phyloP scores from a whole-genome alignment of 768 basidiomycete species.

The Sistotremastrum suecicum region DNA sequence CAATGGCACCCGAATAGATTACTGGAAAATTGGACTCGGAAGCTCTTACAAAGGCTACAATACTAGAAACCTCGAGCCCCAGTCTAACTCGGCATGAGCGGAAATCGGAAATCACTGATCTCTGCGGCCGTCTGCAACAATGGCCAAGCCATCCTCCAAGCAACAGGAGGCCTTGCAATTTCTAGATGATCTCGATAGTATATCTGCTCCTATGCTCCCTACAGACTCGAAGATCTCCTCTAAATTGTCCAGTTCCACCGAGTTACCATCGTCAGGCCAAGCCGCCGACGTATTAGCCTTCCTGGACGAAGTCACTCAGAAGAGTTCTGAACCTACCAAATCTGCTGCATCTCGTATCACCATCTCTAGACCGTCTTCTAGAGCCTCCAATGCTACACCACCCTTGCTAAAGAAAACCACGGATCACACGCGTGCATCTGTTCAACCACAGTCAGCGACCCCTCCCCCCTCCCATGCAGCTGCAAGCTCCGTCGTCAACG shows the following conservation, averaged over 20 bases:
- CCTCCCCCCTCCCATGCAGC: slow-evolving; percentile 26
- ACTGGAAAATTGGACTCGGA: too few relatives aligned
- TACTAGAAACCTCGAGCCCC: too few relatives aligned
- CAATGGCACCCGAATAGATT: too few relatives aligned
- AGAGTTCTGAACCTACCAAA: slow-evolving; percentile 66
- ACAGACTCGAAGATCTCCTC: slow-evolving; percentile 10
- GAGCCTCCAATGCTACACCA: slow-evolving; percentile 39
- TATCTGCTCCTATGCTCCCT: slow-evolving; percentile 22
- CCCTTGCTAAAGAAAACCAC: slow-evolving; percentile 63
- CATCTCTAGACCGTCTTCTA: slow-evolving; percentile 30
- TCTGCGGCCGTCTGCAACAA: slow-evolving; percentile 5
- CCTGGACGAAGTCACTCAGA: slow-evolving; percentile 90
- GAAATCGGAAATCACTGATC: too few relatives aligned
- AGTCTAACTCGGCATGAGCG: too few relatives aligned
- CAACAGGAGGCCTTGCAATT: slow-evolving; percentile 84
- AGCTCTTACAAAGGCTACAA: too few relatives aligned
- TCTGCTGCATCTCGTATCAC: slow-evolving; percentile 35
- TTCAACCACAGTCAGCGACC: slow-evolving; percentile 26
- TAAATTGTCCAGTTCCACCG: slow-evolving; percentile 12
- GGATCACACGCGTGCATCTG: slow-evolving; percentile 32
- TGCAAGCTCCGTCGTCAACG: slow-evolving; percentile 8
- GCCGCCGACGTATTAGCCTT: slow-evolving; percentile 80
- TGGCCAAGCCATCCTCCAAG: slow-evolving; percentile 54
- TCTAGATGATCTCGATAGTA: slow-evolving; percentile 86
- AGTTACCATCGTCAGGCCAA: slow-evolving; percentile 37